Evolutionary conservation across 1,284 basidiomycete species (phyloP).

Genomic region (Pascua sp.): DNA sequence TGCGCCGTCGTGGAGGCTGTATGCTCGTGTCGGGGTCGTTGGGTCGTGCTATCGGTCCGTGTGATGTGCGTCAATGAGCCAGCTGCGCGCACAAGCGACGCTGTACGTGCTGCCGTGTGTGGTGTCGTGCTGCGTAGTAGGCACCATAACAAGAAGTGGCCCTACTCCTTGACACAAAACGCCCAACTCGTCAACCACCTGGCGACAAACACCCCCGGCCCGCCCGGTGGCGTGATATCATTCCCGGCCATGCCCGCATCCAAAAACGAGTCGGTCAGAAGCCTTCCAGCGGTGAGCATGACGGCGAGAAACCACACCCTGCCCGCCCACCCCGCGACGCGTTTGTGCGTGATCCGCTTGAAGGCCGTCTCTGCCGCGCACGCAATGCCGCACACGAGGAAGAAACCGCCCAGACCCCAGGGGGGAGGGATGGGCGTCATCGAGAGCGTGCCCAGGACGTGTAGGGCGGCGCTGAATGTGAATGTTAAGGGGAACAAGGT

Average conservation of each 20-base stretch:
- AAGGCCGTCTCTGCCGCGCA: slow-evolving; percentile 19
- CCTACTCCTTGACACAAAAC: not conserved
- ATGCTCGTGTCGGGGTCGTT: no score
- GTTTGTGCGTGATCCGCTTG: slow-evolving; percentile 22
- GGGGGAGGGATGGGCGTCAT: slow-evolving; percentile 38
- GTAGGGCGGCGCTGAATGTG: slow-evolving; percentile 39
- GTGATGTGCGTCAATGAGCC: no score
- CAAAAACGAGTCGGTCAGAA: slow-evolving; percentile 35
- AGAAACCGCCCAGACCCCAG: slow-evolving; percentile 30
- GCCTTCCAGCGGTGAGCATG: slow-evolving; percentile 24
- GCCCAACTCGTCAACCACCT: not conserved
- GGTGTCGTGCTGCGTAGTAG: no score
- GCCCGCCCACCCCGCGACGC: slow-evolving; percentile 38
- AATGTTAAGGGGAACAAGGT: slow-evolving; percentile 35
- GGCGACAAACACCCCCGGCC: slow-evolving; percentile 7
- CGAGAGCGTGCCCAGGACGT: slow-evolving; percentile 38
- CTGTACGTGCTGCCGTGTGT: no score
- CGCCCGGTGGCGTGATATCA: not conserved
- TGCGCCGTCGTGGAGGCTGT: no score
- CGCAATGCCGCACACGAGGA: slow-evolving; percentile 36
- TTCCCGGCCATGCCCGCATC: slow-evolving; percentile 20
- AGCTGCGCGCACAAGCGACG: no score
- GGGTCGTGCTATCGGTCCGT: no score
- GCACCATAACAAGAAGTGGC: no score
- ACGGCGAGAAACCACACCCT: slow-evolving; percentile 40